Evolutionary conservation across 2,329 filamentous ascomycete species (phyloP), one percentile per base, ranked within the genome.

Genomic region (Zymoseptoria passerinii): DNA sequence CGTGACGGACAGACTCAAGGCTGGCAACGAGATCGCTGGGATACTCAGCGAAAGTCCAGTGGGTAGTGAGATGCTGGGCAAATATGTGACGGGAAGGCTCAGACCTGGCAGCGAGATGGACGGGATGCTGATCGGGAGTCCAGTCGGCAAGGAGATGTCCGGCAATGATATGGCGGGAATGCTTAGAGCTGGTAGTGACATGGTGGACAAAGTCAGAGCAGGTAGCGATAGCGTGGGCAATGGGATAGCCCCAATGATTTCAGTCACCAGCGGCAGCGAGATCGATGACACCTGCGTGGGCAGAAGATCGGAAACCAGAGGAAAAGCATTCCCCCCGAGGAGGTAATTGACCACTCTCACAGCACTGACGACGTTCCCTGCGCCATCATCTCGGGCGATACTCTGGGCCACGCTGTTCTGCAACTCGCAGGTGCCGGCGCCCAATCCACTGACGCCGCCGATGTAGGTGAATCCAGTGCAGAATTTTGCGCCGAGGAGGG

Each of bases 381-480:
- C 58, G 8, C 56, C 49, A 4, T 52, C 51, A 1, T 27, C n/a
- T n/a, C 53, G 19, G 2, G 54, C 20, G 48, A 66, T 62, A 35
- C 55, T 59, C 48, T 64, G 58, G 1, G 52, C 53, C 1, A 66
- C 55, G 48, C 62, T 59, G 52, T 66, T 64, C 28, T 62, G 60
- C 16, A 67, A 57, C 49, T 66, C 64, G 57, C 65, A 67, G 3
- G 61, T 63, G 16, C 66, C 65, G 23, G 62, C 35, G 8, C 65
- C 63, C 1, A 56, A 54, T 16, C 63, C 66, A 27, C 61, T 53
- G 1, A 55, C 20, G 8, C 53, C 51, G 23, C 64, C 63, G 2
- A 58, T 57, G 50, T 65, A 67, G 9, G 60, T 63, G 44, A 66
- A 67, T 19, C 60, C 63, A 5, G 64, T 67, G 48, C 66, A 67